Evolutionary conservation across 2,329 filamentous ascomycete species (phyloP).

Genomic region (Lasiodiplodia hormozganensis): DNA sequence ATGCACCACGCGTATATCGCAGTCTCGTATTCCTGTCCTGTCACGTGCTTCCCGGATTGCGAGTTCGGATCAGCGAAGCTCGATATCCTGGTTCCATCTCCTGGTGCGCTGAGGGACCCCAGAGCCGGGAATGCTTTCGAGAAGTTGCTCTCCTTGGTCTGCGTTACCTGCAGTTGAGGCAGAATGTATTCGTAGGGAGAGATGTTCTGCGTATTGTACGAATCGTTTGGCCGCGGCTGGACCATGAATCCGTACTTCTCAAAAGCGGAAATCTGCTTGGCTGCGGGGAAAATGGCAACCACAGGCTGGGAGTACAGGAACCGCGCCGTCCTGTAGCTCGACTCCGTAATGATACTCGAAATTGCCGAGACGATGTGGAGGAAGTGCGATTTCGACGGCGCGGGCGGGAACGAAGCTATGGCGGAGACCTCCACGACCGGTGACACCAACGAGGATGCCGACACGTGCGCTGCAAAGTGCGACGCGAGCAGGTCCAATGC

Average conservation of each 20-base stretch:
- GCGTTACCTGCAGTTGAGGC: constrained; percentile 47
- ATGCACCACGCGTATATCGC: constrained; percentile 57
- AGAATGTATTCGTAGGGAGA: constrained; percentile 36
- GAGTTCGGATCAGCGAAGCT: constrained; percentile 41
- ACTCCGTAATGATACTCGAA: constrained; percentile 77
- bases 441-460: constrained; percentile 36
- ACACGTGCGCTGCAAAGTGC: constrained; percentile 62
- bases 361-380: constrained; percentile 79
- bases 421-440: constrained; percentile 35
- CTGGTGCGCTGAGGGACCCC: constrained; percentile 37
- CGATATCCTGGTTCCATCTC: constrained; percentile 35
- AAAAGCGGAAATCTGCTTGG: constrained; percentile 8
- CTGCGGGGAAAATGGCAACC: constrained; percentile 35
- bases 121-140: constrained; percentile 54
- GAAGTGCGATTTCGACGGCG: constrained; percentile 66
- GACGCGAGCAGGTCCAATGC: constrained; percentile 80
- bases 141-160: constrained; percentile 47
- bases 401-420: constrained; percentile 52
- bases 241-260: constrained; percentile 27
- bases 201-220: constrained; percentile 16
- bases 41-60: constrained; percentile 38
- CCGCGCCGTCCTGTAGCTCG: constrained; percentile 77
- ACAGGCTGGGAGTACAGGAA: constrained; percentile 53
- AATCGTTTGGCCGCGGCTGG: constrained; percentile 10
- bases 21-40: constrained; percentile 53